A percentile compares a stretch with the other conserved stretches of the same genome.
phyloP scores from a whole-genome alignment of 1,139 yeast species.

The Yamadazyma aaseri region DNA sequence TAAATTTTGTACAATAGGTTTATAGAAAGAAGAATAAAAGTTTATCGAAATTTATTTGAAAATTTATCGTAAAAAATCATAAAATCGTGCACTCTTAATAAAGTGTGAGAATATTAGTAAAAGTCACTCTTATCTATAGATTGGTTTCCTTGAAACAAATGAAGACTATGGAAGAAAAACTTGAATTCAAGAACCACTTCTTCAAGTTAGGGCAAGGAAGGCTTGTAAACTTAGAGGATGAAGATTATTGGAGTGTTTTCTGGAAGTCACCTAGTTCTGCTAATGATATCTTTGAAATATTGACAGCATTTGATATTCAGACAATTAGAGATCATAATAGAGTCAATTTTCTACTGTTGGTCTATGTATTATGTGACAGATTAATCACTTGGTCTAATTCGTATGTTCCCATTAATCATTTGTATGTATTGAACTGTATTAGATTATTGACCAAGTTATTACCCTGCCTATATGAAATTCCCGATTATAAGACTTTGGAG shows the following conservation, averaged over 20 bases:
- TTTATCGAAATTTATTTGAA: too few species aligned
- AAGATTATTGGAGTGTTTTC: constrained; percentile 50
- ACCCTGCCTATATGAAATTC: constrained; percentile 65
- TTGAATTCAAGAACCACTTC: constrained; percentile 60
- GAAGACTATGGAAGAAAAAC: constrained; percentile 73
- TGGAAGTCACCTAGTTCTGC: constrained; percentile 30
- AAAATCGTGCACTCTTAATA: too few species aligned
- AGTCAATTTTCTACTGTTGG: constrained; percentile 53
- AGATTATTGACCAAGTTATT: constrained; percentile 64
- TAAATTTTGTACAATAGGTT: too few species aligned
- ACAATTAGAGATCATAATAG: constrained; percentile 57
- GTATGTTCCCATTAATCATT: constrained; percentile 4
- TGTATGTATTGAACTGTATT: constrained; percentile 52
- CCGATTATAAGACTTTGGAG: constrained; percentile 36
- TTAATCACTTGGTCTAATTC: constrained; percentile 22
- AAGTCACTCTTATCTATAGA: too few species aligned
- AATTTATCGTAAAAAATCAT: too few species aligned
- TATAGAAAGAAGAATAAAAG: too few species aligned
- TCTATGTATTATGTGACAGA: constrained; percentile 40
- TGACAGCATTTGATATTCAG: constrained; percentile 59
- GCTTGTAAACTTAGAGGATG: constrained; percentile 43
- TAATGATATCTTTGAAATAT: constrained; percentile 55
- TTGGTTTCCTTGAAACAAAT: too few species aligned
- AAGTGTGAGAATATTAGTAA: too few species aligned
- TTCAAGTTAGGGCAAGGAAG: constrained; percentile 59